Evolutionary conservation across 2,329 filamentous ascomycete genomes (phyloP).

Genomic region (Colletotrichum karsti): DNA sequence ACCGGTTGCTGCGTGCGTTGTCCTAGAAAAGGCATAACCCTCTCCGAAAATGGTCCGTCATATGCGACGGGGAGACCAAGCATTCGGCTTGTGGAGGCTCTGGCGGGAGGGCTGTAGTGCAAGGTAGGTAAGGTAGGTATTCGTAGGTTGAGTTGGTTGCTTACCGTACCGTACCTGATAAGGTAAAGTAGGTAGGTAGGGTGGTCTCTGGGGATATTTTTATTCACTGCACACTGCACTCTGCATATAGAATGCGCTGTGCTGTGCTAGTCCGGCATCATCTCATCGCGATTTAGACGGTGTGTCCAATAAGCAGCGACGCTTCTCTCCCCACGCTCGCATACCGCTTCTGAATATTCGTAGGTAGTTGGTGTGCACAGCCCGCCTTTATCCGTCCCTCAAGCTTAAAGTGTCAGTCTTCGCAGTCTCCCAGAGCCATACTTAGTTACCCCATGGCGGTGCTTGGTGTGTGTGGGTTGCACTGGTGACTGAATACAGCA

Average conservation of each 20-base stretch:
- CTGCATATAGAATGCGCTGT: background rate
- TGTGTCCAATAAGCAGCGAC: slow-evolving; percentile 3
- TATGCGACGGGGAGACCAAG: background rate
- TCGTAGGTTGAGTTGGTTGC: slow-evolving; percentile 1
- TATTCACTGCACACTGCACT: slow-evolving; percentile 12
- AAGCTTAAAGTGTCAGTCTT: background rate
- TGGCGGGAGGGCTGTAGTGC: slow-evolving; percentile 1
- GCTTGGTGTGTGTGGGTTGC: slow-evolving; percentile 12
- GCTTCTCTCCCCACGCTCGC: slow-evolving; percentile 16
- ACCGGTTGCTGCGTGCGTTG: background rate
- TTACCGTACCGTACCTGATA: background rate
- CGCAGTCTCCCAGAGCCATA: background rate
- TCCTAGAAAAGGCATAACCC: slow-evolving; percentile 14
- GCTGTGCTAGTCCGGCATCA: slow-evolving; percentile 1
- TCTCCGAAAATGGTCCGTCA: slow-evolving; percentile 5
- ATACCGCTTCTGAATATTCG: too few relatives aligned
- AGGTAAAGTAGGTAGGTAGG: too few relatives aligned
- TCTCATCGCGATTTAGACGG: background rate
- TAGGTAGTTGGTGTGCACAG: slow-evolving; percentile 27
- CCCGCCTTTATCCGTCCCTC: slow-evolving; percentile 23
- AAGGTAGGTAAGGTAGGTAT: too few relatives aligned
- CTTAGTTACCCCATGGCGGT: background rate
- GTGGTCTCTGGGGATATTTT: slow-evolving; percentile 15
- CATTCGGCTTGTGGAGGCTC: slow-evolving; percentile 11
- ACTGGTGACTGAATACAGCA: slow-evolving; percentile 1